Evolutionary conservation across 257 asterid species (phyloP).

Genomic region (Solanum dulcamara): DNA sequence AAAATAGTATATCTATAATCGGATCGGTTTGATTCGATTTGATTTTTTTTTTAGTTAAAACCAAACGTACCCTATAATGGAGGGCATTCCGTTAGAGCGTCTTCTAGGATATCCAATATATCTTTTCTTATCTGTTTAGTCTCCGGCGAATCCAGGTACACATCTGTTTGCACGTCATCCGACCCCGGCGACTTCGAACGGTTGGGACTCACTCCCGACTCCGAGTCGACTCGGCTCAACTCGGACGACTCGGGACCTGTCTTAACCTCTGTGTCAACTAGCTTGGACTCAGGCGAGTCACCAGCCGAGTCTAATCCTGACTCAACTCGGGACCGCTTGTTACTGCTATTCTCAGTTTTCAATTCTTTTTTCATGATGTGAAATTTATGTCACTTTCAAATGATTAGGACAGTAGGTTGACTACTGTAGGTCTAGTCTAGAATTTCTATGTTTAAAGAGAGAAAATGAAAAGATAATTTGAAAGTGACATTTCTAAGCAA

Average conservation of each 20-base stretch:
- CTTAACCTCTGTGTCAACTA: neutral
- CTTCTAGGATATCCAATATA: slow-evolving; percentile 24
- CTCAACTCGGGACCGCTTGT: slow-evolving; percentile 21
- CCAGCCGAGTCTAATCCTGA: neutral
- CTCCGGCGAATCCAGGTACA: slow-evolving; percentile 2
- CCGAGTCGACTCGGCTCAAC: neutral
- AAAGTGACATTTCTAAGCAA: no score
- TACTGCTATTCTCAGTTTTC: neutral
- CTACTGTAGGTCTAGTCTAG: no score
- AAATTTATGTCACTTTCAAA: neutral
- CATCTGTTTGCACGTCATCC: neutral
- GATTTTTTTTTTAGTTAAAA: no score
- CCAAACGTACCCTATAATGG: no score
- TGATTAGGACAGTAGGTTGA: neutral
- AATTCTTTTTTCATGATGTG: neutral
- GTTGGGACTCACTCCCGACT: neutral
- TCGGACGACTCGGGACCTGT: neutral
- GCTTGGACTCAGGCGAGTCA: slow-evolving; percentile 8
- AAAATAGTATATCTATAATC: no score
- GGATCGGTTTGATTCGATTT: no score
- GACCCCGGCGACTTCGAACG: neutral
- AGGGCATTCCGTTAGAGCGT: slow-evolving; percentile 3
- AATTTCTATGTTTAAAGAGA: no score
- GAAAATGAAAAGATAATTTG: no score
- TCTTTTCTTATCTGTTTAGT: slow-evolving; percentile 6